A percentile compares a stretch with the other conserved stretches of the same genome.
phyloP scores from a whole-genome alignment of 768 basidiomycete species.

The Porphyrellus cyaneotinctus region DNA sequence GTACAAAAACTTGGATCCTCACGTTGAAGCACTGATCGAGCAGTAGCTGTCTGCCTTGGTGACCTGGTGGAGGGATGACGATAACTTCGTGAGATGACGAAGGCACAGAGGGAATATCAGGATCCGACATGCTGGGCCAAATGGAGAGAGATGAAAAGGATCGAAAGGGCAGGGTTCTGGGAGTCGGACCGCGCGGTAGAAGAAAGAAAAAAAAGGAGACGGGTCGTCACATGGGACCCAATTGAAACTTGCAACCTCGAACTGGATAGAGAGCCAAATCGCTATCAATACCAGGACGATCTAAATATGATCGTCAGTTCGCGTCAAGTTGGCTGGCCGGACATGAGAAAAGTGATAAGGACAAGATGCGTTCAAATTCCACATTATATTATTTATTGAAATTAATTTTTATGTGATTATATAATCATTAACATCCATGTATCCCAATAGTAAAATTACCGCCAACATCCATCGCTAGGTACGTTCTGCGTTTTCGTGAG shows the following conservation, averaged over 20 bases:
- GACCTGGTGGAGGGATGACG: conserved; percentile 36
- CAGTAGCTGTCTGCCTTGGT: conserved; percentile 40
- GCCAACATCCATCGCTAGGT: conserved; percentile 12
- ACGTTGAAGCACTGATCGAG: conserved; percentile 65
- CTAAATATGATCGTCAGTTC: conserved; percentile 6
- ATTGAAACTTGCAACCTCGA: conserved; percentile 9
- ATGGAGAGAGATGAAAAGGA: conserved; percentile 1
- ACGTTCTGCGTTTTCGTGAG: neutral
- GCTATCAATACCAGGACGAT: conserved; percentile 8
- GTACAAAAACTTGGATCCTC: conserved; percentile 45
- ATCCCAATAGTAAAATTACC: neutral
- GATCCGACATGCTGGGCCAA: conserved; percentile 14
- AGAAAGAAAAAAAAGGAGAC: neutral
- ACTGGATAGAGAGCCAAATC: conserved; percentile 14
- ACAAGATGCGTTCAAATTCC: neutral
- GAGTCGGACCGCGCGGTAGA: conserved; percentile 1
- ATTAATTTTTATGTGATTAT: conserved; percentile 7
- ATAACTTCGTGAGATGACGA: conserved; percentile 57
- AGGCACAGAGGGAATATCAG: conserved; percentile 4
- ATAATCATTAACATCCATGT: conserved; percentile 7
- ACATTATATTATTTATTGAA: neutral
- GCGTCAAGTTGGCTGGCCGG: conserved; percentile 7
- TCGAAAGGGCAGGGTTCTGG: conserved; percentile 4
- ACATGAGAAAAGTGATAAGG: neutral
- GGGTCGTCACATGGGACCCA: conserved; percentile 14